These are phyloP conservation scores for Gossypium australe DNA, from an alignment of 345 rosid genomes.

Conservation along the genomic window DNA sequence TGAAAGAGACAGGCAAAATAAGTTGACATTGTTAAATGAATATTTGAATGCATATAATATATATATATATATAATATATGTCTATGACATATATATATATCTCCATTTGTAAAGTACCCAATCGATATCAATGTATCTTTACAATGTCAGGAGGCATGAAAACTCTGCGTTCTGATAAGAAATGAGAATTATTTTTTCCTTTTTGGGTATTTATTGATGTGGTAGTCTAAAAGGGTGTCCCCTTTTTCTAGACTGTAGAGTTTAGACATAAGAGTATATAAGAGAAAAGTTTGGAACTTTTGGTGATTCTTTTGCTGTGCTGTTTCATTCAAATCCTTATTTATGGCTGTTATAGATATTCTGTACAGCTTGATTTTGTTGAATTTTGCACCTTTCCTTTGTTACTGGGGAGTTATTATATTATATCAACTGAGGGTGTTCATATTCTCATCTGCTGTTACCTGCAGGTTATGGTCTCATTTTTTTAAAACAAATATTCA, in stretches of 20 bases:
- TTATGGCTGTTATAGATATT: constrained; percentile 42
- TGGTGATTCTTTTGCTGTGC: constrained; percentile 29
- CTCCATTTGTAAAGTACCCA: constrained; percentile 13
- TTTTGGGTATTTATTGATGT: constrained; percentile 21
- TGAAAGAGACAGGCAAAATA: constrained; percentile 2
- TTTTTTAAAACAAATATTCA: background rate
- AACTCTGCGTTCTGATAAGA: constrained; percentile 3
- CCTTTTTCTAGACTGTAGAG: constrained; percentile 13
- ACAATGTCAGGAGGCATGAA: constrained; percentile 33
- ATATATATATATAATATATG: too few relatives aligned
- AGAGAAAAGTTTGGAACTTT: constrained; percentile 17
- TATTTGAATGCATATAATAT: background rate
- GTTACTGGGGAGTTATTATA: constrained; percentile 38
- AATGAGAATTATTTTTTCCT: background rate
- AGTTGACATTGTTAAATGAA: background rate
- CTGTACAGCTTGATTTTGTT: constrained; percentile 22
- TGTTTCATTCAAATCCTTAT: constrained; percentile 27
- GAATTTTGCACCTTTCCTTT: constrained; percentile 30
- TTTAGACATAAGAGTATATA: background rate
- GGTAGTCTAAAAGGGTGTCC: constrained; percentile 23
- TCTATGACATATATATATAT: background rate
- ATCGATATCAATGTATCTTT: constrained; percentile 31
- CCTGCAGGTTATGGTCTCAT: background rate
- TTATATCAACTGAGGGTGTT: constrained; percentile 29
- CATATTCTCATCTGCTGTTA: constrained; percentile 5